Conservation (phyloP, 2,329 filamentous ascomycete genomes). For the Pestalotiopsis sp. region DNA sequence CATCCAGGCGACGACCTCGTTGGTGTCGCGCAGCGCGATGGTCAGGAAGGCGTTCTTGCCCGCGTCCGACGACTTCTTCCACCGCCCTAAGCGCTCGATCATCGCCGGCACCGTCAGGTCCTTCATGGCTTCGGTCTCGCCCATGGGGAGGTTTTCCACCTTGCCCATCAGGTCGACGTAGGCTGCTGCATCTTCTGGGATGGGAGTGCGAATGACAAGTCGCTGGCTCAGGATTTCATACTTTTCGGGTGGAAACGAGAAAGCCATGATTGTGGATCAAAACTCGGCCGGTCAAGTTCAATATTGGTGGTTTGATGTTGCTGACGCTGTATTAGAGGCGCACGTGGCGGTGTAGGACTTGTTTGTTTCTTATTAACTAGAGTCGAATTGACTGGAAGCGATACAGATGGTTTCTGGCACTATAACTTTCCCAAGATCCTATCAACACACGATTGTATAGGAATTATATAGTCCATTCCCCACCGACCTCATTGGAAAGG, state of each 20-base stretch:
- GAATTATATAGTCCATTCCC: neutral
- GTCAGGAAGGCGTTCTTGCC: slow-evolving; percentile 4
- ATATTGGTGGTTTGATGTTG: neutral
- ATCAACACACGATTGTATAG: neutral
- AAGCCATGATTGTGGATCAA: neutral
- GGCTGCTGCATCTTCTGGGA: neutral
- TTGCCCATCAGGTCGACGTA: neutral
- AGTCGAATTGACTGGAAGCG: neutral
- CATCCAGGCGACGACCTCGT: slow-evolving; percentile 9
- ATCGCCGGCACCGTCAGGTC: neutral
- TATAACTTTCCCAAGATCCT: neutral
- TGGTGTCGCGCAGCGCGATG: slow-evolving; percentile 3
- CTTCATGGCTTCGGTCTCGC: neutral
- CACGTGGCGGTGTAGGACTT: too few relatives aligned
- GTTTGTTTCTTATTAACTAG: too few relatives aligned
- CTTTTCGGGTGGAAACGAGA: neutral
- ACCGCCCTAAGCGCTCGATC: neutral
- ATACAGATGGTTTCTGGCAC: neutral
- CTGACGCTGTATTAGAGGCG: too few relatives aligned
- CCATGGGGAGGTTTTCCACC: slow-evolving; percentile 4
- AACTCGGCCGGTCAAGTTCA: neutral
- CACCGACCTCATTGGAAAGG: neutral
- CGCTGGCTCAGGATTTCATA: slow-evolving; percentile 1
- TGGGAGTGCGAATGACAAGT: slow-evolving; percentile 1
- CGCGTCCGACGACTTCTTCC: neutral